A percentile compares a stretch with the other conserved stretches of the same genome.
Evolutionary conservation across 352 stramenopile species (phyloP).

Genomic region (Pythium guiyangense): DNA sequence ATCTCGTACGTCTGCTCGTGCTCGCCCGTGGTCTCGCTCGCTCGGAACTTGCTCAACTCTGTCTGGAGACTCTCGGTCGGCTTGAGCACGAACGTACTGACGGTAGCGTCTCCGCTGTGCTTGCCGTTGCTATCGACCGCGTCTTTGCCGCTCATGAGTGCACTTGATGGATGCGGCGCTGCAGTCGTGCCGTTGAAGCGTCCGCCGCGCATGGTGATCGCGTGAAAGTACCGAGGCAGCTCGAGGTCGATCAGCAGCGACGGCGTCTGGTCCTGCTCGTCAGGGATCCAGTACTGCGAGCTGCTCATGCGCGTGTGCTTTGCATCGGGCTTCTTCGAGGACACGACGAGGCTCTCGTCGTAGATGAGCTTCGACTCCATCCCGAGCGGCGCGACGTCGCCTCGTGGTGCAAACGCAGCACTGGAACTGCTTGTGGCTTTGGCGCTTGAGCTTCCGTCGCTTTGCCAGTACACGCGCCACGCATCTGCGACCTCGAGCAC

Average conservation of each 20-base stretch:
- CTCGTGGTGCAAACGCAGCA: slow-evolving; percentile 31
- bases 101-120: not conserved
- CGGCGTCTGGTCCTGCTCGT: slow-evolving; percentile 42
- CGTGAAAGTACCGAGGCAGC: slow-evolving; percentile 58
- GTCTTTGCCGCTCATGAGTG: not conserved
- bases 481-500: slow-evolving; percentile 21
- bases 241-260: slow-evolving; percentile 72
- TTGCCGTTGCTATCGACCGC: not conserved
- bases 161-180: slow-evolving; percentile 7
- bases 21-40: slow-evolving; percentile 43
- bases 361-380: slow-evolving; percentile 55
- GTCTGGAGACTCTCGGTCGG: slow-evolving; percentile 24
- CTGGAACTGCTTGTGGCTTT: not conserved
- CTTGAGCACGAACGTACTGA: slow-evolving; percentile 37
- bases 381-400: slow-evolving; percentile 45
- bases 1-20: slow-evolving; percentile 65
- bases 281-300: slow-evolving; percentile 52
- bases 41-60: slow-evolving; percentile 32
- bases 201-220: slow-evolving; percentile 54
- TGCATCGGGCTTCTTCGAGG: slow-evolving; percentile 50
- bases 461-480: slow-evolving; percentile 30
- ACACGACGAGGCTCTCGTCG: slow-evolving; percentile 53
- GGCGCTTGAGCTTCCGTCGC: slow-evolving; percentile 7
- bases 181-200: slow-evolving; percentile 17
- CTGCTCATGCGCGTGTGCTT: slow-evolving; percentile 58